A percentile compares a stretch with the other conserved stretches of the same genome.
Evolutionary conservation across 2,329 filamentous ascomycete genomes (phyloP).

Genomic region (Biscogniauxia sp.): DNA sequence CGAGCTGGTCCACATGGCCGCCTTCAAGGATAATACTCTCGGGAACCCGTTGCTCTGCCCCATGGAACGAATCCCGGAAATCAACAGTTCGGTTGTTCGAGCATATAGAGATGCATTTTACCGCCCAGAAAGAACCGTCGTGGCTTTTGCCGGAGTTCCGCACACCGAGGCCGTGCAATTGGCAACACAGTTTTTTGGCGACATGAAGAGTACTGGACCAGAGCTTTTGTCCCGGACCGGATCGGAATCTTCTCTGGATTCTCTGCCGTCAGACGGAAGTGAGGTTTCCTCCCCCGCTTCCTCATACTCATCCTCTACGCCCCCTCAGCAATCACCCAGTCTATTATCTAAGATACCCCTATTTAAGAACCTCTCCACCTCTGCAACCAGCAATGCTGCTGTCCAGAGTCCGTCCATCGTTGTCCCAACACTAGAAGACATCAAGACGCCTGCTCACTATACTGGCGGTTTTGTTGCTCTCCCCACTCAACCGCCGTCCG

Average conservation of each 20-base stretch:
- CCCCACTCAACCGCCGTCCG: slow-evolving; percentile 73
- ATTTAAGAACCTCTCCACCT: slow-evolving; percentile 83
- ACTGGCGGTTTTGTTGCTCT: slow-evolving; percentile 91
- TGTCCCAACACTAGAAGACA: slow-evolving; percentile 47
- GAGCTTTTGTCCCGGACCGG: slow-evolving; percentile 52
- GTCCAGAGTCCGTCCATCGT: slow-evolving; percentile 46
- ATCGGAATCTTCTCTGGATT: slow-evolving; percentile 55
- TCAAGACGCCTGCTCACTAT: slow-evolving; percentile 71
- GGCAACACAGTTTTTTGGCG: slow-evolving; percentile 83
- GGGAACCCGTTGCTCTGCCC: slow-evolving; percentile 93
- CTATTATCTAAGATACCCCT: slow-evolving; percentile 84
- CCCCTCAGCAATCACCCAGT: slow-evolving; percentile 52
- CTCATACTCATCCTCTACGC: slow-evolving; percentile 33
- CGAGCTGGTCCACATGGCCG: slow-evolving; percentile 91
- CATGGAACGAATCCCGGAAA: slow-evolving; percentile 72
- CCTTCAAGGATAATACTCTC: slow-evolving; percentile 92
- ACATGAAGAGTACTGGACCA: slow-evolving; percentile 65
- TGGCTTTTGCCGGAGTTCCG: slow-evolving; percentile 90
- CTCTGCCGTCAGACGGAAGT: slow-evolving; percentile 34
- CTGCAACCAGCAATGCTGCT: slow-evolving; percentile 61
- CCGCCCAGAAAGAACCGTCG: slow-evolving; percentile 84
- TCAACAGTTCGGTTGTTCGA: slow-evolving; percentile 70
- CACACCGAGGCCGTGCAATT: slow-evolving; percentile 77
- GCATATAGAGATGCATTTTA: slow-evolving; percentile 83
- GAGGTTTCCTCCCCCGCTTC: slow-evolving; percentile 31